Base-by-base conservation (phyloP, 176 grass and related monocot species). In the Eleusine indica region DNA sequence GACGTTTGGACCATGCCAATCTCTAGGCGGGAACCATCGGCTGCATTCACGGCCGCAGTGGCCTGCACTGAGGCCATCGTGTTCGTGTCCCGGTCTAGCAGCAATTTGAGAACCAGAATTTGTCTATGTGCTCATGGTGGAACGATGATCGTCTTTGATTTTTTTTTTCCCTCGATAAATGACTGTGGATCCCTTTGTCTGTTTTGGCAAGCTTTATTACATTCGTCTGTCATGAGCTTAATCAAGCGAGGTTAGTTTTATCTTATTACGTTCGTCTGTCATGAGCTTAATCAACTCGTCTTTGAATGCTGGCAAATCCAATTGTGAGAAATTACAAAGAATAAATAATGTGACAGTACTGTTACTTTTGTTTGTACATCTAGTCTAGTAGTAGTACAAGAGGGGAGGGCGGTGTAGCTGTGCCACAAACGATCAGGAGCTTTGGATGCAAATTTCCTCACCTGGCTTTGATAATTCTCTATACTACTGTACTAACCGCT, bases 1-100 rank as follows among this genome's bases (percentile, higher is more conserved):
- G 90, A 91, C 88, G 93, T 96, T 96, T 93, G 93, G 93, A 96
- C 88, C 83, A 88, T 85, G 76, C 83, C 80, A 86, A 91, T 89
- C 90, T 91, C 91, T 86, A 80, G 86, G 74, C 78, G 66, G 81
- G 80, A 70, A 84, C 37, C 79, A 90, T 90, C 89, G 80, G 60
- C 80, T 90, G 89, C 75, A 38, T 54, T 65, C 37, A 19, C 80
- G 29, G 1, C 53, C 61, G 35, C 62, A 64, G 84, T 80, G 70
- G 80, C 68, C 57, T 13, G 22, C 9, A 3, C 13, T 82, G 71
- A 64, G 52, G 4, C 79, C 14, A 51, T 69, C 39, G 6, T 54
- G 5, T 61, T 63, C 12, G 49, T 13, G 7, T 2, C 14, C 68
- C 15, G 4, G 4, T 71, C 41, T 46, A 44, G 7, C 39, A 65